Percentiles rank a stretch among this genome's conserved stretches.
Conservation (phyloP, 768 basidiomycete genomes). For the Brasilioporus rufonigricans region DNA sequence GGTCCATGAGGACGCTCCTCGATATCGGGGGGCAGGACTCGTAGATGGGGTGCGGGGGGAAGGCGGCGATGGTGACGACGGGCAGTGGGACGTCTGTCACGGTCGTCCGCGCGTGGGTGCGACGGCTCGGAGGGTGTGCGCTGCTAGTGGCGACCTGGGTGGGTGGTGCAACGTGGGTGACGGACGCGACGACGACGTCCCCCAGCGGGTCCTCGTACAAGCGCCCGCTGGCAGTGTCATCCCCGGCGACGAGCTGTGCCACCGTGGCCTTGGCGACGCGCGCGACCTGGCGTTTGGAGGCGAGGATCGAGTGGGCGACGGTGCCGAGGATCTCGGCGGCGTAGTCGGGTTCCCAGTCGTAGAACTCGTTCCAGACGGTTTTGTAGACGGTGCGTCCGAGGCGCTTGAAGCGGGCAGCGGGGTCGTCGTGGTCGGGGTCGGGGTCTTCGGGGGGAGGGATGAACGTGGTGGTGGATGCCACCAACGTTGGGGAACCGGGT, state of each 20-base stretch:
- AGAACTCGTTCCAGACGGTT: slow-evolving; percentile 45
- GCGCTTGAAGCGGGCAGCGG: background rate
- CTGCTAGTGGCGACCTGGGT: background rate
- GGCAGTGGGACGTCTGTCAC: slow-evolving; percentile 10
- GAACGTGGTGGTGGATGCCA: background rate
- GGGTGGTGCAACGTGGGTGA: slow-evolving; percentile 9
- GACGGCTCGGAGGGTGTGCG: background rate
- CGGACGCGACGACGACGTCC: background rate
- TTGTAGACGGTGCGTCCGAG: slow-evolving; percentile 34
- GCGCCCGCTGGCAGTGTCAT: background rate
- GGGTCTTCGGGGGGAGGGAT: background rate
- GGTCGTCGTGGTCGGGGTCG: background rate
- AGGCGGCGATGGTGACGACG: slow-evolving; percentile 12
- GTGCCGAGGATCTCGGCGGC: slow-evolving; percentile 28
- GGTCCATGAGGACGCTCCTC: slow-evolving; percentile 26
- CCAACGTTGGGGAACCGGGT: slow-evolving; percentile 10
- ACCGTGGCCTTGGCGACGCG: slow-evolving; percentile 13
- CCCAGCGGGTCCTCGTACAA: too few relatives aligned
- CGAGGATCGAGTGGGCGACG: slow-evolving; percentile 8
- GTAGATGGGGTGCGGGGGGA: slow-evolving; percentile 35
- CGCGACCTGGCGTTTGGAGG: slow-evolving; percentile 7
- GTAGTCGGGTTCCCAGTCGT: slow-evolving; percentile 40
- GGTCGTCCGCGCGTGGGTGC: background rate
- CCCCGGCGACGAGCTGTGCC: background rate
- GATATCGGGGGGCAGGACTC: slow-evolving; percentile 46